These are phyloP conservation scores for Candida sp. DNA, from an alignment of 1,139 yeast species.

Conservation along the genomic window DNA sequence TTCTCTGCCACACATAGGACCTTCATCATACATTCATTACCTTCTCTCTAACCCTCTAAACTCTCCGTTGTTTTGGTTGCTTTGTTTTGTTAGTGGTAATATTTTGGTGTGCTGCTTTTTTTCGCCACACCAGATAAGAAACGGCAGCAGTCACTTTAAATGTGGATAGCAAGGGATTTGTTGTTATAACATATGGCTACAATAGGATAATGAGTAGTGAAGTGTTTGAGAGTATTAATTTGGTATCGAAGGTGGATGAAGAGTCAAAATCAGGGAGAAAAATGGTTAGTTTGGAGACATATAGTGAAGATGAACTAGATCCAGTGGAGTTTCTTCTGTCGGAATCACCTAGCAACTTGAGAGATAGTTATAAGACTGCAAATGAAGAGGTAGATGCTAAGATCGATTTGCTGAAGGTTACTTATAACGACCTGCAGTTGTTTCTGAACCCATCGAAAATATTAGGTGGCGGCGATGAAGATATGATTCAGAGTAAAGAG, in stretches of 20 bases:
- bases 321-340: slow-evolving; percentile 27
- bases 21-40: slow-evolving; percentile 38
- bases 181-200: neutral
- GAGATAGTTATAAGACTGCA: neutral
- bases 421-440: slow-evolving; percentile 8
- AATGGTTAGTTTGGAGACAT: neutral
- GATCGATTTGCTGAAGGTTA: neutral
- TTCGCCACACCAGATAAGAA: neutral
- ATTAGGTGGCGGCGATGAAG: slow-evolving; percentile 3
- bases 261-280: slow-evolving; percentile 10
- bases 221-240: slow-evolving; percentile 3
- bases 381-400: neutral
- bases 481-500: neutral
- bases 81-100: neutral
- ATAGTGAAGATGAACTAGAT: slow-evolving; percentile 25
- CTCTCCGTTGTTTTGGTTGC: too few relatives aligned
- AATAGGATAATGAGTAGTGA: slow-evolving; percentile 6
- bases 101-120: too few relatives aligned
- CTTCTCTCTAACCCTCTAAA: too few relatives aligned
- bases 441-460: slow-evolving; percentile 19
- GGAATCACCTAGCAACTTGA: slow-evolving; percentile 6
- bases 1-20: slow-evolving; percentile 97
- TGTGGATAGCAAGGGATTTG: neutral
- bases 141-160: neutral
- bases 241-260: slow-evolving; percentile 5